Percentiles rank a stretch among this genome's conserved stretches.
phyloP scores from a whole-genome alignment of 2,329 filamentous ascomycete species.

The Aspergillus persii region DNA sequence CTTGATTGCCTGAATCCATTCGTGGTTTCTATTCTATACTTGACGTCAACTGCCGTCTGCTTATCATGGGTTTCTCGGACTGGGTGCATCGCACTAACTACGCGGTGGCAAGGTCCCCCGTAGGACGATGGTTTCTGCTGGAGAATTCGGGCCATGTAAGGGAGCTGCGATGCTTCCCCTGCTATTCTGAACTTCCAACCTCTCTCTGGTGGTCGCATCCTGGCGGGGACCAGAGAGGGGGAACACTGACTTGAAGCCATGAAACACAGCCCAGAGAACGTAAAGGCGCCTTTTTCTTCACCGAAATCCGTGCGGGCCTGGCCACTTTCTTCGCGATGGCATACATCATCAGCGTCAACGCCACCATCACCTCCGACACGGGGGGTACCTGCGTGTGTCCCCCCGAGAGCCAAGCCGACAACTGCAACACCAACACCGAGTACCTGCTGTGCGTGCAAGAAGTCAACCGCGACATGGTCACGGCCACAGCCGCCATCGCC shows the following conservation, averaged over 20 bases:
- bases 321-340: constrained; percentile 80
- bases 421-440: constrained; percentile 49
- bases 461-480: constrained; percentile 75
- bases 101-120: constrained; percentile 59
- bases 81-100: constrained; percentile 29
- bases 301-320: constrained; percentile 77
- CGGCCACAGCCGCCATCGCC: constrained; percentile 79
- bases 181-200: neutral
- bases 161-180: neutral
- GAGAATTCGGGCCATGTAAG: constrained; percentile 80
- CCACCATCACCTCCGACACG: constrained; percentile 67
- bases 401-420: constrained; percentile 36
- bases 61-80: constrained; percentile 16
- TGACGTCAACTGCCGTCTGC: neutral
- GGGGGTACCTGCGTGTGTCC: constrained; percentile 76
- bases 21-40: neutral
- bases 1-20: neutral
- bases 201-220: no score
- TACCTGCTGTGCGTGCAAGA: constrained; percentile 50
- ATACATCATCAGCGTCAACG: constrained; percentile 70
- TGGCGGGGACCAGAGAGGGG: neutral
- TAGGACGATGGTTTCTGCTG: constrained; percentile 74
- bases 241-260: neutral
- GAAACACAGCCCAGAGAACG: constrained; percentile 62
- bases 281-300: constrained; percentile 74